A percentile compares a stretch with the other conserved stretches of the same genome.
Conservation (phyloP, 1,139 yeast species). For the Protomyces inundatus region DNA sequence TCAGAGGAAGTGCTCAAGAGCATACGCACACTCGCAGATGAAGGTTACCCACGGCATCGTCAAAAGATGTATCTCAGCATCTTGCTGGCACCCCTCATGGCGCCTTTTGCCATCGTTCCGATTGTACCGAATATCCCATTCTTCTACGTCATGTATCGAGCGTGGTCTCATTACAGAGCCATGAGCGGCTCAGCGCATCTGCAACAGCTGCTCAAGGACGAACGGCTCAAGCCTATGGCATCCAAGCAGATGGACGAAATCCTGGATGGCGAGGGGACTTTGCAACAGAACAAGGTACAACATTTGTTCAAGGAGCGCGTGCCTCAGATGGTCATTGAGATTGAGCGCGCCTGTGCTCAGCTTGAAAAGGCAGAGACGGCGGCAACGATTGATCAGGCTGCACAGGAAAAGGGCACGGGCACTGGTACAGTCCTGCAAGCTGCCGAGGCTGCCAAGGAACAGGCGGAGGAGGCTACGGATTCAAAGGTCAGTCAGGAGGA, state of each 20-base stretch:
- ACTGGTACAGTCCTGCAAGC: not conserved
- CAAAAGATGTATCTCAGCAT: slow-evolving; percentile 20
- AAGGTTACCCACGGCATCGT: slow-evolving; percentile 23
- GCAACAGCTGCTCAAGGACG: slow-evolving; percentile 6
- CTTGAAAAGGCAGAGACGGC: not conserved
- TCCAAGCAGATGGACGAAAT: slow-evolving; percentile 3
- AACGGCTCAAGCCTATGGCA: not conserved
- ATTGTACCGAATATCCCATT: slow-evolving; percentile 78
- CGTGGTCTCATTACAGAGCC: slow-evolving; percentile 64
- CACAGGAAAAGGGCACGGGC: not conserved
- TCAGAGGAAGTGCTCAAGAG: not conserved
- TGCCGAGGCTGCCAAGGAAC: not conserved
- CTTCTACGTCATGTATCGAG: slow-evolving; percentile 62
- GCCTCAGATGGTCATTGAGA: slow-evolving; percentile 16
- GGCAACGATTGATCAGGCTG: not conserved
- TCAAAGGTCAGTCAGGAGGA: not conserved
- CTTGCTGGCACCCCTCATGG: slow-evolving; percentile 50
- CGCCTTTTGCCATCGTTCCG: slow-evolving; percentile 65
- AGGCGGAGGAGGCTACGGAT: not conserved
- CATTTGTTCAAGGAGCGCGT: not conserved
- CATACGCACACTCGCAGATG: slow-evolving; percentile 1
- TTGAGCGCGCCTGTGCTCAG: slow-evolving; percentile 17
- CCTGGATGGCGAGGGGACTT: not conserved
- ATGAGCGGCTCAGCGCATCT: slow-evolving; percentile 20
- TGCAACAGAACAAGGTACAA: not conserved